phyloP scores from a whole-genome alignment of 202 grass and related monocot genomes.

The Eragrostis tef region DNA sequence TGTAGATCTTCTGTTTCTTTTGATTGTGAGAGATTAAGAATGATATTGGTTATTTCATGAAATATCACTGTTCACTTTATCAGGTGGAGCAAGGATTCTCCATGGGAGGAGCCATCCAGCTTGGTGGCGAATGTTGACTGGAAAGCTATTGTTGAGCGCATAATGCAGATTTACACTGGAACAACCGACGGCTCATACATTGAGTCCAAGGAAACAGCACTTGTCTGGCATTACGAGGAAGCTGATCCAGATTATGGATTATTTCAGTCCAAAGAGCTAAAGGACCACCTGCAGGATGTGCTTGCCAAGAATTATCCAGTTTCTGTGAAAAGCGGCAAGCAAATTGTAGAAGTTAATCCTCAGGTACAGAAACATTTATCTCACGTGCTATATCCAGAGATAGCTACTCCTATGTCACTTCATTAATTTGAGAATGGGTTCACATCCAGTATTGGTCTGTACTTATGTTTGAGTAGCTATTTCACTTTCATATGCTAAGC shows the following conservation, averaged over 20 bases:
- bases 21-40: conserved; percentile 18
- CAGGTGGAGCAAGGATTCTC: conserved; percentile 64
- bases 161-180: conserved; percentile 67
- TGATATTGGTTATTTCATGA: conserved; percentile 26
- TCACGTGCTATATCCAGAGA: conserved; percentile 12
- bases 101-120: conserved; percentile 61
- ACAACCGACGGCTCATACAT: conserved; percentile 66
- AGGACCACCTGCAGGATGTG: conserved; percentile 64
- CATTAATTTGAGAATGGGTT: neutral
- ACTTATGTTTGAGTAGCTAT: neutral
- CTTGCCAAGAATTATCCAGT: conserved; percentile 71
- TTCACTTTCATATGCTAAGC: conserved; percentile 37
- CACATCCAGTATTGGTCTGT: conserved; percentile 22
- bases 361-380: conserved; percentile 58
- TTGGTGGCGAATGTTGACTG: conserved; percentile 46
- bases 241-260: conserved; percentile 70
- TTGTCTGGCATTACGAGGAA: conserved; percentile 78
- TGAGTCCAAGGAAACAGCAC: conserved; percentile 66
- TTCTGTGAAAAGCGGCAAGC: conserved; percentile 64
- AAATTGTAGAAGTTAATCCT: conserved; percentile 76
- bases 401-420: conserved; percentile 2
- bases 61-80: conserved; percentile 37
- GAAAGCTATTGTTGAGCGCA: conserved; percentile 58
- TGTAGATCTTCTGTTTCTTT: conserved; percentile 23
- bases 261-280: conserved; percentile 71